Base-by-base conservation (phyloP, 2,329 filamentous ascomycete species). In the Ophiostoma sp. region DNA sequence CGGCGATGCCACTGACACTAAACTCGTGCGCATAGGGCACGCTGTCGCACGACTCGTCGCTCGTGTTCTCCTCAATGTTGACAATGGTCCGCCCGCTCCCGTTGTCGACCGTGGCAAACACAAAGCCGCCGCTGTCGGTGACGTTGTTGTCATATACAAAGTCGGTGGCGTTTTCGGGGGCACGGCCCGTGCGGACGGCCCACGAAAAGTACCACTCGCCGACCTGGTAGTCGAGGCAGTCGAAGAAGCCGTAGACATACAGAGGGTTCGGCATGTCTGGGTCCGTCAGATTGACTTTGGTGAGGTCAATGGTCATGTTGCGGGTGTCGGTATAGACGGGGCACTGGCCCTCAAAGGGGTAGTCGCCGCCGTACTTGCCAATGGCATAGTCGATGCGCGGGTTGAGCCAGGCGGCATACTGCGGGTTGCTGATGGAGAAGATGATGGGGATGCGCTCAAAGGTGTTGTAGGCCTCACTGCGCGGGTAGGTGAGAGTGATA, bases 381-480 rank as follows among this genome's bases (percentile, higher is more conserved):
- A 66, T 66, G 12, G 63, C 36, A 66, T 45, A 66, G 63, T 45
- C 42, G 22, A 66, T 66, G 22, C 42, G 36, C 1, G 63, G 63
- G 39, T 45, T 48, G n/a, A 66, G 63, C 39, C 22, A 48, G 39
- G 11, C 17, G 39, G 63, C 63, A 33, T 66, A 66, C 39, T 66
- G 63, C 39, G 63, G 63, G n/a, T 48, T 66, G 12, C 39, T 28
- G 25, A 66, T 66, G 12, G 36, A 45, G 25, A 66, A 66, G 39
- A 66, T 22, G 25, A 66, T 31, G 22, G 63, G 63, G 22, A 66
- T 48, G 22, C 63, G 63, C 22, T 19, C 25, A 4, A 48, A 19
- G 5, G 63, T 66, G 63, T 45, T 48, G 63, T 66, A 66, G 5
- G 63, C 42, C 63, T 66, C 63, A 22, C 63, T 66, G 63, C 63